Percentiles rank a stretch among this genome's conserved stretches.
Evolutionary conservation across 2,329 filamentous ascomycete species (phyloP).

Genomic region (Penicillium sp.): DNA sequence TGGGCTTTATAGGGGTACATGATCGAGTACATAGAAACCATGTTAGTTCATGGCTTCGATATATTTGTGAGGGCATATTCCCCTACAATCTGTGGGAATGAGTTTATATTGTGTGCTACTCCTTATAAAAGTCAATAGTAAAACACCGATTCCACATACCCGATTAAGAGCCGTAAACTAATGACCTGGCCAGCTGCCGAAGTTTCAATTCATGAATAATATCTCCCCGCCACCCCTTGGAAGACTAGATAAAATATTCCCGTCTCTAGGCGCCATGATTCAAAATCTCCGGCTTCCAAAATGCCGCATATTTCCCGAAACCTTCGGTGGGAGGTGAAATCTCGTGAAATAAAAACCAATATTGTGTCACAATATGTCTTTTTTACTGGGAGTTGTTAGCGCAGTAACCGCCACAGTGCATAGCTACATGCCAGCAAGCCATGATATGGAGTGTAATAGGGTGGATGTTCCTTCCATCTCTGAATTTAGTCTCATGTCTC

Average conservation of each 20-base stretch:
- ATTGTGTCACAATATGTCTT: neutral
- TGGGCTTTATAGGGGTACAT: too few species aligned
- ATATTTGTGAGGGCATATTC: too few species aligned
- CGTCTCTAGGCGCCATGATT: neutral
- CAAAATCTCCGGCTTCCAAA: neutral
- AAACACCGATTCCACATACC: too few species aligned
- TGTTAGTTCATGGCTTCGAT: neutral
- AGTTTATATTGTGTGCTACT: too few species aligned
- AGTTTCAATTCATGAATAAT: neutral
- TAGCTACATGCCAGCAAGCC: conserved; percentile 13
- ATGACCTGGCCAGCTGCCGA: neutral
- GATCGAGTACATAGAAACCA: neutral
- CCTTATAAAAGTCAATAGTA: neutral
- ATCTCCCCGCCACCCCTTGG: neutral
- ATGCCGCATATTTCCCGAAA: conserved; percentile 12
- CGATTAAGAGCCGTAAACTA: neutral
- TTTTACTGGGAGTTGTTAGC: conserved; percentile 4
- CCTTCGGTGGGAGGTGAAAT: conserved; percentile 6
- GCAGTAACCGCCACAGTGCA: conserved; percentile 12
- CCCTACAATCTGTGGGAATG: too few species aligned
- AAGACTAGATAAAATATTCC: neutral
- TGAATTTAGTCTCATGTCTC: neutral
- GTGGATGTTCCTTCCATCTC: neutral
- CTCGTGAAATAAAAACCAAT: conserved; percentile 9
- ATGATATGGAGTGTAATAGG: neutral